These are phyloP conservation scores for Lachnellula subtilissima DNA, from an alignment of 2,329 filamentous ascomycete genomes.

Conservation along the genomic window DNA sequence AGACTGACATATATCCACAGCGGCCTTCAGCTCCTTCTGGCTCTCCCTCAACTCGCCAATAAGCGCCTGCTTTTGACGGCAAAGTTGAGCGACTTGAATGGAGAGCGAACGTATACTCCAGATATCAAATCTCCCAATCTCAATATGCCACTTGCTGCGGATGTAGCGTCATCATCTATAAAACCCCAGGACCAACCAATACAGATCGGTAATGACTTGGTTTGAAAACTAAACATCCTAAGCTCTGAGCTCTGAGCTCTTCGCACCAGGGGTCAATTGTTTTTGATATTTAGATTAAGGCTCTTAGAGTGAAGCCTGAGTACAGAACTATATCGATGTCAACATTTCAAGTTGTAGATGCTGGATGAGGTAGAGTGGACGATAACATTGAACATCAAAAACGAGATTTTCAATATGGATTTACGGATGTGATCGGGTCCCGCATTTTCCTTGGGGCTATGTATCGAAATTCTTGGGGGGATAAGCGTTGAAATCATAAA, in stretches of 20 bases:
- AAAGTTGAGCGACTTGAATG: slow-evolving; percentile 7
- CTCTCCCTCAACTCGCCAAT: slow-evolving; percentile 65
- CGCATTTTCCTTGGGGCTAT: too few relatives aligned
- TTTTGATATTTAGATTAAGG: too few relatives aligned
- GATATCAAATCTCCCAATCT: slow-evolving; percentile 8
- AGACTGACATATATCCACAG: not conserved
- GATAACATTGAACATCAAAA: too few relatives aligned
- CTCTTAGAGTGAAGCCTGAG: too few relatives aligned
- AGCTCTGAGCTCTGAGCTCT: not conserved
- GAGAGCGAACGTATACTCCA: slow-evolving; percentile 1
- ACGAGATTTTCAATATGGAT: too few relatives aligned
- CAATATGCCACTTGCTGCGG: not conserved
- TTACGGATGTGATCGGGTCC: too few relatives aligned
- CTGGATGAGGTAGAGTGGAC: too few relatives aligned
- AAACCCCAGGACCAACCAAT: slow-evolving; percentile 5
- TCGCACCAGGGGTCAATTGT: not conserved
- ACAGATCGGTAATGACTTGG: slow-evolving; percentile 5
- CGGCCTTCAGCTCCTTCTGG: slow-evolving; percentile 6
- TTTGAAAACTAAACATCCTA: not conserved
- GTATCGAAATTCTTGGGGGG: too few relatives aligned
- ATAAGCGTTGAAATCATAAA: too few relatives aligned
- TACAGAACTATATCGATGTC: too few relatives aligned
- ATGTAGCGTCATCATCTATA: slow-evolving; percentile 6
- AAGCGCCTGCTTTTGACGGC: slow-evolving; percentile 51
- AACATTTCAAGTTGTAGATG: too few relatives aligned